Conservation (phyloP, 768 basidiomycete genomes). For the Rhodotorula toruloides region DNA sequence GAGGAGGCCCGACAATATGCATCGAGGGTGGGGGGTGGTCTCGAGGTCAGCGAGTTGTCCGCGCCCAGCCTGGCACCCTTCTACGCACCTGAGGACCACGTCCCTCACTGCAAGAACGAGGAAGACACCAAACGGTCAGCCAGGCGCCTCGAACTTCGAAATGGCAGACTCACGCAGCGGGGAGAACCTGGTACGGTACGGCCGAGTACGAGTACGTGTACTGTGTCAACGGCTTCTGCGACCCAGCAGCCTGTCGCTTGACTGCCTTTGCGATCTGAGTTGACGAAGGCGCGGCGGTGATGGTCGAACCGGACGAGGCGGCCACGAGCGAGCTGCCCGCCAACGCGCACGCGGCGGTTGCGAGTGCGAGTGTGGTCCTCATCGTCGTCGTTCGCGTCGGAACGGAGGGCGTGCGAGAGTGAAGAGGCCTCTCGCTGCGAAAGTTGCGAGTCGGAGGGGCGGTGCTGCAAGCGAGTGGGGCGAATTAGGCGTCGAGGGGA, state of each 20-base stretch:
- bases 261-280: constrained; percentile 6
- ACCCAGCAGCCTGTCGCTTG: constrained; percentile 1
- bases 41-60: background rate
- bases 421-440: too few species aligned
- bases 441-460: too few species aligned
- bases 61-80: too few species aligned
- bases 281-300: constrained; percentile 16
- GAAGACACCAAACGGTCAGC: background rate
- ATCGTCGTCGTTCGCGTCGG: too few species aligned
- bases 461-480: too few species aligned
- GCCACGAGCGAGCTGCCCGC: background rate
- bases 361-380: background rate
- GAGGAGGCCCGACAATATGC: background rate
- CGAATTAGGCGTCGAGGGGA: too few species aligned
- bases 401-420: too few species aligned
- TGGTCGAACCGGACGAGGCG: constrained; percentile 5
- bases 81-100: constrained; percentile 27
- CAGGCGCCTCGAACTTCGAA: background rate
- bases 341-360: background rate
- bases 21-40: background rate
- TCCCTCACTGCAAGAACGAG: background rate
- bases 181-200: constrained; percentile 33
- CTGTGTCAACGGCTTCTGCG: constrained; percentile 18
- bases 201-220: constrained; percentile 28
- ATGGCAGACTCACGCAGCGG: constrained; percentile 6